Conservation (phyloP, 2,329 filamentous ascomycete species). For the Cercospora berteroae region DNA sequence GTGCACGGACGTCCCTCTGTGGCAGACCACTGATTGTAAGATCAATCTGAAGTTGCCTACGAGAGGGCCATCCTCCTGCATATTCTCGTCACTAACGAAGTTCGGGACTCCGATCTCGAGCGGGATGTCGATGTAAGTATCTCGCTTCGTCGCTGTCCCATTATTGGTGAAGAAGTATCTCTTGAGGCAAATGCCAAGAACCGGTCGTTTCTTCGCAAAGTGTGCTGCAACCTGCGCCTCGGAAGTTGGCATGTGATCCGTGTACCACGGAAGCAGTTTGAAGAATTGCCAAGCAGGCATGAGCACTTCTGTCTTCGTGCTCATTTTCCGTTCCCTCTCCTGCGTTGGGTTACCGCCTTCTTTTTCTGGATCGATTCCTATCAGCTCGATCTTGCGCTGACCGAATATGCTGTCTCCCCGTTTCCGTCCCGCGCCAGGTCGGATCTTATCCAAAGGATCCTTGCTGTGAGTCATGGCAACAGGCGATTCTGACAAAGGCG, state of each 20-base stretch:
- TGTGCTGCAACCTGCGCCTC: conserved; percentile 85
- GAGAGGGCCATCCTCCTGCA: conserved; percentile 64
- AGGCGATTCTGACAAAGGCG: conserved; percentile 23
- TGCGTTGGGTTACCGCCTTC: conserved; percentile 36
- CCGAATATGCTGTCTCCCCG: conserved; percentile 53
- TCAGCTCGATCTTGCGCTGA: conserved; percentile 41
- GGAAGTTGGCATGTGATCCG: conserved; percentile 60
- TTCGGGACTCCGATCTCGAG: conserved; percentile 78
- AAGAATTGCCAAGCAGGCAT: conserved; percentile 99
- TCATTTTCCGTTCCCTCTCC: conserved; percentile 32
- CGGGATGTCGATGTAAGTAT: conserved; percentile 89
- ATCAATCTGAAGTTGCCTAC: conserved; percentile 91
- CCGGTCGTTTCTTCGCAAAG: conserved; percentile 76
- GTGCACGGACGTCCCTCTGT: conserved; percentile 79
- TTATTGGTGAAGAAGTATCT: conserved; percentile 74
- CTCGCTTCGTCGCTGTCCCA: conserved; percentile 67
- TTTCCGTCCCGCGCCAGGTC: conserved; percentile 40
- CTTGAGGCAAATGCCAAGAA: conserved; percentile 90
- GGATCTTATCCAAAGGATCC: conserved; percentile 33
- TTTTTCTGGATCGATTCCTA: conserved; percentile 45
- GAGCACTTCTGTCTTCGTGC: conserved; percentile 71
- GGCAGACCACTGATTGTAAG: conserved; percentile 87
- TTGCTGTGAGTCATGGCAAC: conserved; percentile 29
- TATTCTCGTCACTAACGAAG: conserved; percentile 79
- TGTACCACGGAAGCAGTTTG: conserved; percentile 90